These are phyloP conservation scores for Gynostemma pentaphyllum DNA, from an alignment of 306 rosid genomes.

Conservation along the genomic window DNA sequence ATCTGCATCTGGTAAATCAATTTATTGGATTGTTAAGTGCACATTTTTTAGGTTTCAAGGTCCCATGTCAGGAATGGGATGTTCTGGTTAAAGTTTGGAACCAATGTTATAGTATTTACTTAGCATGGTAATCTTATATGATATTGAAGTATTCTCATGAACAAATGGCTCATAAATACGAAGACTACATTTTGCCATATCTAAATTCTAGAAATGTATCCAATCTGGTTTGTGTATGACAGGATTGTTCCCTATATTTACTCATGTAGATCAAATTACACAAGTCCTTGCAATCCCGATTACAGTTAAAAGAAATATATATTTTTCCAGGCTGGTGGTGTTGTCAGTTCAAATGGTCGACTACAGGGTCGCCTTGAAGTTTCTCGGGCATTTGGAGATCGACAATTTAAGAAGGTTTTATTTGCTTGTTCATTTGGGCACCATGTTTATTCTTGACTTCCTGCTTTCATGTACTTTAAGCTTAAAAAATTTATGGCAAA, in stretches of 20 bases:
- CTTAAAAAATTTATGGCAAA: background rate
- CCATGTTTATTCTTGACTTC: background rate
- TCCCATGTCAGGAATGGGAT: background rate
- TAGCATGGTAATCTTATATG: background rate
- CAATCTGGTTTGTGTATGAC: background rate
- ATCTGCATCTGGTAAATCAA: background rate
- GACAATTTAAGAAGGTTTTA: slow-evolving; percentile 74
- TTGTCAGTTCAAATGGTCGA: slow-evolving; percentile 76
- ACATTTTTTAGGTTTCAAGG: background rate
- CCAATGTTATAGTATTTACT: background rate
- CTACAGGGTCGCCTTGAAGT: slow-evolving; percentile 84
- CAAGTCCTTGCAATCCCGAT: background rate
- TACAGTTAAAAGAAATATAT: background rate
- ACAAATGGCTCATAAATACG: background rate
- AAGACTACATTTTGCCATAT: background rate
- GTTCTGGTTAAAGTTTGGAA: background rate
- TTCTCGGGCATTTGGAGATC: slow-evolving; percentile 85
- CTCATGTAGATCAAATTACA: background rate
- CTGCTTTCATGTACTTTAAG: background rate
- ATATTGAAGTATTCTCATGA: background rate
- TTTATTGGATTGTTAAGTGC: background rate
- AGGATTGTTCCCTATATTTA: background rate
- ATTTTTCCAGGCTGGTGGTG: slow-evolving; percentile 66
- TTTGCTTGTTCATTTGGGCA: background rate
- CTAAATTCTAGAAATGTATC: background rate